Evolutionary conservation across 2,329 filamentous ascomycete genomes (phyloP), one percentile per base, ranked within the genome.

Genomic region (Didymella sp.): DNA sequence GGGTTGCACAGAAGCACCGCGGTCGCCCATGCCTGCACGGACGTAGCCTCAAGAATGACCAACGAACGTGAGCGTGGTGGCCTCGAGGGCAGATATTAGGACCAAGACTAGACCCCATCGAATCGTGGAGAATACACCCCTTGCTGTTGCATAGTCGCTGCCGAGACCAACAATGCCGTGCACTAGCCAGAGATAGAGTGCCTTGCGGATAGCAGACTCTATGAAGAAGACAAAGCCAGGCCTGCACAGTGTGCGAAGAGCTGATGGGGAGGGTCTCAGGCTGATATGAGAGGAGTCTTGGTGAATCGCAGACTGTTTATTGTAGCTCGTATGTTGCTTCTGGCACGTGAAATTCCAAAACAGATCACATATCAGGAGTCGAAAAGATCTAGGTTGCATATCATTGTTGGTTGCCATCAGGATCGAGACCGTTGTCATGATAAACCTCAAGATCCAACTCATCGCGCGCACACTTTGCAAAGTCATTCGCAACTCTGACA

Each of bases 51-150:
- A 91, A 1, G 74, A 75, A 62, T 91, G 88, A 0, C 88, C 87
- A 15, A 89, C 79, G 65, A 90, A 91, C 0, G 86, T 80, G 0
- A 89, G 75, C 0, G 86, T 80, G 0, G 88, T 88, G 2, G 85
- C 84, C 71, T 92, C 87, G 0, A 91, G 77, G 0, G 87, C 82
- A 58, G 86, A 83, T 0, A 91, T 86, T 0, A 88, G 88, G 0
- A 91, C 87, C 88, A 91, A 92, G 27, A 91, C 78, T 0, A 91
- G 77, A 0, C 88, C 89, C 88, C 88, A 91, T 13, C 88, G 82
- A 38, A 91, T 91, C 0, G 87, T 91, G 52, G 84, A 89, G 76
- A 92, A 92, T 9, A 91, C 79, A 1, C 87, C 86, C 88, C 88
- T 92, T 0, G 88, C 87, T 0, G 88, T 91, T 0, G 87, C 85